phyloP scores from a whole-genome alignment of 2,329 filamentous ascomycete genomes.

The Lachnellula hyalina region DNA sequence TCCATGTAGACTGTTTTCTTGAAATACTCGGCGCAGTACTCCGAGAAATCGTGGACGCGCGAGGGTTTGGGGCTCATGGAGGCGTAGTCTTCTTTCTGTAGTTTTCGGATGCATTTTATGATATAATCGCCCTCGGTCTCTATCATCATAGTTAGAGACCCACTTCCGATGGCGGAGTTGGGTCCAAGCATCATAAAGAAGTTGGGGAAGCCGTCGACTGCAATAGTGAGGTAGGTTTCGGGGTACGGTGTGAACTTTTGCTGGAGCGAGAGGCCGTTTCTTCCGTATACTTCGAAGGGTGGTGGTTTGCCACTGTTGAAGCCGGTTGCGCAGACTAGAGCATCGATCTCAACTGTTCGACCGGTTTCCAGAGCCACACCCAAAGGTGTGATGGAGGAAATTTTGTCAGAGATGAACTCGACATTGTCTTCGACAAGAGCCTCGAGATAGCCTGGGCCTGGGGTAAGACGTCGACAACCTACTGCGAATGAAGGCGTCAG shows the following conservation, averaged over 20 bases:
- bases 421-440: conserved; percentile 34
- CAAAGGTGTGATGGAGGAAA: conserved; percentile 36
- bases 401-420: conserved; percentile 39
- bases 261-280: conserved; percentile 16
- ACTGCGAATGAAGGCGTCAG: conserved; percentile 38
- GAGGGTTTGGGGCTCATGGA: conserved; percentile 42
- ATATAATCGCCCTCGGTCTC: conserved; percentile 27
- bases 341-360: conserved; percentile 30
- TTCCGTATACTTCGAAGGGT: conserved; percentile 26
- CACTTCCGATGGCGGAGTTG: conserved; percentile 24
- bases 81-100: conserved; percentile 43
- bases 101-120: conserved; percentile 25
- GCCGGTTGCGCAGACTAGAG: conserved; percentile 35
- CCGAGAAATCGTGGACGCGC: conserved; percentile 44
- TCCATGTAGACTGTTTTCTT: conserved; percentile 47
- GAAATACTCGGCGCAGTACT: conserved; percentile 46
- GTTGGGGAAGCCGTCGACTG: conserved; percentile 26
- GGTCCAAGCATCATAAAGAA: conserved; percentile 30
- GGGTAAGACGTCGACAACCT: conserved; percentile 39
- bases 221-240: conserved; percentile 26
- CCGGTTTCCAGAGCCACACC: conserved; percentile 31
- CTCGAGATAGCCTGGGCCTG: conserved; percentile 38
- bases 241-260: conserved; percentile 28
- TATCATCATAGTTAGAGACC: conserved; percentile 24
- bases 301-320: conserved; percentile 29